Base-by-base conservation (phyloP, 2,329 filamentous ascomycete genomes). In the Gyromitra esculenta region DNA sequence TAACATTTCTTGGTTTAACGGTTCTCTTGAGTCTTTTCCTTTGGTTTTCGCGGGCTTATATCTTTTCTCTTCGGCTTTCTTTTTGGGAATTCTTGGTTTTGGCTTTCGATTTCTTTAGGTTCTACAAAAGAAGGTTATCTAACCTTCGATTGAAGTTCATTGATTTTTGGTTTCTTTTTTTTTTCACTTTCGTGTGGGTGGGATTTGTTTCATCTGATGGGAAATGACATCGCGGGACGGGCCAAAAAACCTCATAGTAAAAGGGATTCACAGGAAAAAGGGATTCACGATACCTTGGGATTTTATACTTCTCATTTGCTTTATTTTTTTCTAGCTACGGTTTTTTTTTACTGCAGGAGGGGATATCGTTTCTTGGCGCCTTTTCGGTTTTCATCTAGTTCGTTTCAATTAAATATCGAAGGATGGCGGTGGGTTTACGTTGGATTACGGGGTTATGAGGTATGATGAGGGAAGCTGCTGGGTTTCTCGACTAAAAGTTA, bases 291-390 rank as follows among this genome's bases (percentile, higher is more conserved):
- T 74, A 73, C 57, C 48, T 56, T 73, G 45, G 45, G 57, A 21
- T 64, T 66, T 72, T 71, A 60, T 43, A 37, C 37, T 72, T 62
- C 43, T 63, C 25, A 54, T 66, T 75, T 57, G 18, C 43, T 63
- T 48, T 59, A 39, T 69, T 69, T 60, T 65, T 73, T 60, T 66
- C 31, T 56, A 56, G 71, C 18, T 59, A 45, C 35, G 64, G 64
- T 75, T 75, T 57, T 48, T 62, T 66, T 73, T 66, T 76, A 37
- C n/a, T 73, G 71, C 56, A 65, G 64, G 71, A 69, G 64, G 71
- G 72, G 74, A 63, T 73, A 75, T 77, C 37, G 71, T 77, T 77
- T 76, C 63, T 75, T 68, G 75, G 75, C 75, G 75, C 75, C 75
- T 75, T 75, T 64, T 75, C 67, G 64, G 71, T 74, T 77, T 71